Conservation (phyloP, 2,329 filamentous ascomycete species). For the Colletotrichum sp. region DNA sequence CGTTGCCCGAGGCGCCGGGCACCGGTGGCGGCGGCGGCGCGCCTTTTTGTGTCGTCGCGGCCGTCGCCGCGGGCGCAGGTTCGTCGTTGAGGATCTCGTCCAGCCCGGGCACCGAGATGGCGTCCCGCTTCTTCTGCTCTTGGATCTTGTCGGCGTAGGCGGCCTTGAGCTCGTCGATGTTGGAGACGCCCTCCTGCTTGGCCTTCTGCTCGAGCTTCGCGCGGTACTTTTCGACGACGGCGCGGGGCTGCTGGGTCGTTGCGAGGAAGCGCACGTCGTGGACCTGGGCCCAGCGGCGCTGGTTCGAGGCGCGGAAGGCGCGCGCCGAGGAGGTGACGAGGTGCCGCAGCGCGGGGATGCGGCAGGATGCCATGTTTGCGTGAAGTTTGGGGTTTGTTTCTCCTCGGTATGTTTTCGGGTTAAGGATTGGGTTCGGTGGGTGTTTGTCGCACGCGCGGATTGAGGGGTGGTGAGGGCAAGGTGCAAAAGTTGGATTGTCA, state of each 20-base stretch:
- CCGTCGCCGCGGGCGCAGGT: conserved; percentile 37
- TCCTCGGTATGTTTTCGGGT: neutral
- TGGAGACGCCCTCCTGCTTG: conserved; percentile 70
- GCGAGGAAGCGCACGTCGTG: conserved; percentile 91
- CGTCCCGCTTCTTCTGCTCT: conserved; percentile 70
- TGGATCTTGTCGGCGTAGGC: conserved; percentile 87
- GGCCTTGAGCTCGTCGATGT: conserved; percentile 78
- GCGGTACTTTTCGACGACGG: conserved; percentile 83
- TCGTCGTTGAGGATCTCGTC: conserved; percentile 26
- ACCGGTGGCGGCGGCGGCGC: neutral
- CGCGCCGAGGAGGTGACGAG: conserved; percentile 39
- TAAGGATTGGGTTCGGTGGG: neutral
- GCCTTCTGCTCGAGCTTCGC: conserved; percentile 86
- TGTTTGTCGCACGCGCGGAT: neutral
- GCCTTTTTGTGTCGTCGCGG: conserved; percentile 26
- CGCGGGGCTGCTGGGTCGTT: conserved; percentile 72
- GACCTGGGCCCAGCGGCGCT: conserved; percentile 89
- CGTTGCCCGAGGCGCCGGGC: conserved; percentile 28
- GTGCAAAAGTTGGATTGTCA: conserved; percentile 1
- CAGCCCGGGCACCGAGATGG: conserved; percentile 49
- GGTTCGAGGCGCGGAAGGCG: conserved; percentile 46
- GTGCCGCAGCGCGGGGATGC: conserved; percentile 54
- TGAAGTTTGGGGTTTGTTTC: neutral
- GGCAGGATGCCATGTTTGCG: conserved; percentile 52
- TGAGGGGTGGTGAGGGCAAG: neutral